A percentile compares a stretch with the other conserved stretches of the same genome.
Conservation (phyloP, 2,329 filamentous ascomycete genomes). For the Cladophialophora chaetospira region DNA sequence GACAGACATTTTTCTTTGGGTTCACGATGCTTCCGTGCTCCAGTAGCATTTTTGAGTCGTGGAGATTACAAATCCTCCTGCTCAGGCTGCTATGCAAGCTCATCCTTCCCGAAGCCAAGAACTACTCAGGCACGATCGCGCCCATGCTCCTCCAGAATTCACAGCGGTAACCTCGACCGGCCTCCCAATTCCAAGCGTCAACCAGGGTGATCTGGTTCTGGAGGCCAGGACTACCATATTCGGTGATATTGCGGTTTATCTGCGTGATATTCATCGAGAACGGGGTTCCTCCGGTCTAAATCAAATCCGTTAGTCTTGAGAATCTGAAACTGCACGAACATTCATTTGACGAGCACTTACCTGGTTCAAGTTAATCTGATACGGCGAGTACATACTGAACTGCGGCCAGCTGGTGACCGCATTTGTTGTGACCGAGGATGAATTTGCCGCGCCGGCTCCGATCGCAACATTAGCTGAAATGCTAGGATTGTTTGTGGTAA, state of each 20-base stretch:
- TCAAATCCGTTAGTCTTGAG: background rate
- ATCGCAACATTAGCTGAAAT: constrained; percentile 39
- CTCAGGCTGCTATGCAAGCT: background rate
- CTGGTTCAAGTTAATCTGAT: constrained; percentile 49
- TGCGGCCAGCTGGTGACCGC: constrained; percentile 39
- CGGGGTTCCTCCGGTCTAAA: constrained; percentile 45
- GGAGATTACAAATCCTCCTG: too few species aligned
- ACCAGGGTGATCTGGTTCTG: constrained; percentile 46
- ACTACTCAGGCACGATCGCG: constrained; percentile 26
- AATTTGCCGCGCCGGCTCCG: constrained; percentile 27
- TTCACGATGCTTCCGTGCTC: too few species aligned
- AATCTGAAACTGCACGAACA: background rate
- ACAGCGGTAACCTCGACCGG: constrained; percentile 50
- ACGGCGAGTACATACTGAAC: constrained; percentile 38
- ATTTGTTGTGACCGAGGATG: constrained; percentile 27
- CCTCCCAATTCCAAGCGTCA: constrained; percentile 52
- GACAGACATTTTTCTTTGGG: too few species aligned
- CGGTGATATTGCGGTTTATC: constrained; percentile 32
- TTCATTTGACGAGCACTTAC: background rate
- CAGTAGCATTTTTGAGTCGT: too few species aligned
- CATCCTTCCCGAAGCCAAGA: background rate
- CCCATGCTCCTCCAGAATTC: constrained; percentile 46
- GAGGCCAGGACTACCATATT: constrained; percentile 38
- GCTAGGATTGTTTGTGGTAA: constrained; percentile 45
- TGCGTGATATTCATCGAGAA: constrained; percentile 24